These are phyloP conservation scores for Hirsutella minnesotensis DNA, from an alignment of 2,329 filamentous ascomycete genomes.

Conservation along the genomic window DNA sequence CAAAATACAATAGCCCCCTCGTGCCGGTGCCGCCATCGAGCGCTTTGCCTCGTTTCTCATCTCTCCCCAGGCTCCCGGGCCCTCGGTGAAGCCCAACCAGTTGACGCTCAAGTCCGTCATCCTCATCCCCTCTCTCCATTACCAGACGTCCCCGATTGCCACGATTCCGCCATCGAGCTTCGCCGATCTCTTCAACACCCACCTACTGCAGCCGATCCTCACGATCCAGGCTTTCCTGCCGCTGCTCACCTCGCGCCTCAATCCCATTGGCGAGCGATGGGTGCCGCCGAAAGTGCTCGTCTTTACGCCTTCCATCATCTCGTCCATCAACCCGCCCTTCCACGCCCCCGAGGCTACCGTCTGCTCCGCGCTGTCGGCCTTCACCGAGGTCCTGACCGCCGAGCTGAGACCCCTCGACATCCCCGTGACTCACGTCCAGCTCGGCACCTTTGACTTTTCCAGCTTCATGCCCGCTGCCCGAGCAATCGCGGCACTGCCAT, in stretches of 20 bases:
- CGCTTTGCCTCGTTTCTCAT: slow-evolving; percentile 62
- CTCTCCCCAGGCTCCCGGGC: slow-evolving; percentile 62
- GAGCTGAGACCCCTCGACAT: slow-evolving; percentile 70
- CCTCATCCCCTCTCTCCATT: slow-evolving; percentile 69
- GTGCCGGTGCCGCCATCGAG: slow-evolving; percentile 56
- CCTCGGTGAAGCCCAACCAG: slow-evolving; percentile 63
- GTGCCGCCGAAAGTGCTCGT: slow-evolving; percentile 58
- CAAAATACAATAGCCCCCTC: slow-evolving; percentile 42
- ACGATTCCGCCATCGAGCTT: slow-evolving; percentile 75
- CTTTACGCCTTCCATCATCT: slow-evolving; percentile 69
- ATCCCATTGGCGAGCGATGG: slow-evolving; percentile 36
- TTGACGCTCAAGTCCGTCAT: slow-evolving; percentile 70
- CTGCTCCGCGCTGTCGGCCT: slow-evolving; percentile 77
- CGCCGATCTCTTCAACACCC: slow-evolving; percentile 84
- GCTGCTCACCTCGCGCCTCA: slow-evolving; percentile 53
- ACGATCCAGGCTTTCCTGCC: slow-evolving; percentile 85
- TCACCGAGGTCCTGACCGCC: slow-evolving; percentile 66
- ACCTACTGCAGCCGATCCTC: slow-evolving; percentile 79
- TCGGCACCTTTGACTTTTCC: slow-evolving; percentile 82
- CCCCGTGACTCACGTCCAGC: slow-evolving; percentile 74
- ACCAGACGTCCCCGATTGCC: slow-evolving; percentile 73
- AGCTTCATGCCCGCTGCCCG: slow-evolving; percentile 42
- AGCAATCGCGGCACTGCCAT: slow-evolving; percentile 12
- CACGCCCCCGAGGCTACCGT: slow-evolving; percentile 78
- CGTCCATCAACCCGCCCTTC: slow-evolving; percentile 68